Evolutionary conservation across 805 yeast genomes (phyloP).

Genomic region (Candida pseudofarinosa): DNA sequence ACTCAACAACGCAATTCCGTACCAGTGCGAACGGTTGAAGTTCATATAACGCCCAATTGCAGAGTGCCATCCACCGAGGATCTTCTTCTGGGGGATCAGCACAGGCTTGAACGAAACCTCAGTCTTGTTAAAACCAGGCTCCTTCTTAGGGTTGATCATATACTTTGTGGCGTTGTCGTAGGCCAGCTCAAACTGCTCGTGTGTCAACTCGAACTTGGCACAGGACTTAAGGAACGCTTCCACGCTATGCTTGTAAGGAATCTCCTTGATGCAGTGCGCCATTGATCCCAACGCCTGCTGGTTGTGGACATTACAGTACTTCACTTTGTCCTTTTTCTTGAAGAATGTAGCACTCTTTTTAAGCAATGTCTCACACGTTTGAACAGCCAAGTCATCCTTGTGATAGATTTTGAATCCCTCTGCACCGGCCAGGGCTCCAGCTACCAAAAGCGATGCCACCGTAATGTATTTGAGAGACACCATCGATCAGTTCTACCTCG

Average conservation of each 20-base stretch:
- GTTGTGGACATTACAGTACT: constrained; percentile 29
- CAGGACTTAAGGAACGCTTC: constrained; percentile 21
- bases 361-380: constrained; percentile 22
- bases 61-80: constrained; percentile 25
- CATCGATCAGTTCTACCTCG: no score
- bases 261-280: constrained; percentile 28
- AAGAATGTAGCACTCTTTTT: constrained; percentile 23
- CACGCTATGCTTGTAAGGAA: constrained; percentile 22
- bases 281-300: constrained; percentile 39
- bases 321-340: constrained; percentile 19
- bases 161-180: constrained; percentile 41
- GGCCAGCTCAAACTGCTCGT: constrained; percentile 26
- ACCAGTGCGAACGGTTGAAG: constrained; percentile 38
- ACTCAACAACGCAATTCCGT: constrained; percentile 25
- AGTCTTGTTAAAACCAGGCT: constrained; percentile 24
- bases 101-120: constrained; percentile 34
- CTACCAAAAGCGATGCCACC: constrained; percentile 3
- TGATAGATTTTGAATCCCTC: constrained; percentile 19
- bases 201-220: constrained; percentile 22
- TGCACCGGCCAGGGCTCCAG: constrained; percentile 13
- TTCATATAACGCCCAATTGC: constrained; percentile 24
- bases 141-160: constrained; percentile 27
- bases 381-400: constrained; percentile 20
- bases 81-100: constrained; percentile 18
- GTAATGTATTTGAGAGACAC: not conserved